phyloP scores from a whole-genome alignment of 805 yeast genomes.

The Ogataea corticis region DNA sequence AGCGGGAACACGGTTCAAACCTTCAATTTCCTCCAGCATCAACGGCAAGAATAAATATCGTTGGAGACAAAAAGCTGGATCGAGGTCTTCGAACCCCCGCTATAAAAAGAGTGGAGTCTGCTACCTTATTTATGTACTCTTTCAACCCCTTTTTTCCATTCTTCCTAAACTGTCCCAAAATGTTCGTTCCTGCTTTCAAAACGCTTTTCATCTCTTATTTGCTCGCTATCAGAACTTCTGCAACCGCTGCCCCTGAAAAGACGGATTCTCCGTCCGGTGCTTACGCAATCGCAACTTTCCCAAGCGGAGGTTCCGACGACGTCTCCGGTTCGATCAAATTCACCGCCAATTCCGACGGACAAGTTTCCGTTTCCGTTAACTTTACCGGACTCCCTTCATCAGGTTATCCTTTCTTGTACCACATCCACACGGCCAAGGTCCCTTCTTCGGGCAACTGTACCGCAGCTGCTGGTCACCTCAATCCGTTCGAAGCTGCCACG shows the following conservation, averaged over 20 bases:
- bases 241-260: slow-evolving; percentile 6
- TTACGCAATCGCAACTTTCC: slow-evolving; percentile 51
- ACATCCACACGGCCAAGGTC: slow-evolving; percentile 42
- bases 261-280: slow-evolving; percentile 29
- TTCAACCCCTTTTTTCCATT: too few species aligned
- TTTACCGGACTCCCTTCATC: slow-evolving; percentile 42
- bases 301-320: slow-evolving; percentile 35
- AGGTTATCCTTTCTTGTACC: slow-evolving; percentile 48
- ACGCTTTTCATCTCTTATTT: slow-evolving; percentile 1
- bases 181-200: not conserved
- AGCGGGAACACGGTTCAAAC: too few species aligned
- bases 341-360: slow-evolving; percentile 4
- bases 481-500: slow-evolving; percentile 42
- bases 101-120: too few species aligned
- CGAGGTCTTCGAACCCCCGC: too few species aligned
- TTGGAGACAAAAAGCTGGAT: too few species aligned
- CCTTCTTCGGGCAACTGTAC: slow-evolving; percentile 40
- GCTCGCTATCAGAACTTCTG: not conserved
- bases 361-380: slow-evolving; percentile 44
- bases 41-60: too few species aligned
- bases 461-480: slow-evolving; percentile 43
- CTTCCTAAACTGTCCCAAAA: too few species aligned
- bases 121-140: too few species aligned
- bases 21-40: too few species aligned
- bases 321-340: slow-evolving; percentile 13